These are phyloP conservation scores for Kandelia obovata DNA, from an alignment of 345 rosid genomes.

Conservation along the genomic window DNA sequence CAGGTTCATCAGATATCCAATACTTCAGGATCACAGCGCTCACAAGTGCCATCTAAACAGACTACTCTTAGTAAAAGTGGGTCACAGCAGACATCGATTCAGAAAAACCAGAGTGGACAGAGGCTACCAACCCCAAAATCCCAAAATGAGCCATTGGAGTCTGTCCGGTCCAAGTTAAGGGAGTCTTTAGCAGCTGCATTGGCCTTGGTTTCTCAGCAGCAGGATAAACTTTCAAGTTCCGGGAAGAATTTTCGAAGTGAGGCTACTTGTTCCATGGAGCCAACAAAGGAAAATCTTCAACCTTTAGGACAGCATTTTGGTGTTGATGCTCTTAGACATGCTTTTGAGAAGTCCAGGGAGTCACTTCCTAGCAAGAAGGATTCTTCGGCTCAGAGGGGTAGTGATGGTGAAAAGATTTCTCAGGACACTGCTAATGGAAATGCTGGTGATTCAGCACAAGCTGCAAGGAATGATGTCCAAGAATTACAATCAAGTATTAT, in stretches of 20 bases:
- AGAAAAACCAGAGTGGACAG: constrained; percentile 45
- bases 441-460: constrained; percentile 19
- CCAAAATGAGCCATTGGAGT: constrained; percentile 44
- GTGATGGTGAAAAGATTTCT: constrained; percentile 18
- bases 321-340: constrained; percentile 16
- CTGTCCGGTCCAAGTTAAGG: constrained; percentile 79
- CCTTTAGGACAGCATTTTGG: constrained; percentile 19
- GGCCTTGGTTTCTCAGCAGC: constrained; percentile 53
- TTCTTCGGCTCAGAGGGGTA: constrained; percentile 16
- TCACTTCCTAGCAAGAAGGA: constrained; percentile 23
- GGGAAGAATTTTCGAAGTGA: constrained; percentile 40
- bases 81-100: constrained; percentile 23
- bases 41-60: constrained; percentile 42
- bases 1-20: constrained; percentile 38
- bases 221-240: constrained; percentile 31
- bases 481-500: constrained; percentile 38
- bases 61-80: constrained; percentile 42
- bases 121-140: constrained; percentile 36
- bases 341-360: constrained; percentile 25
- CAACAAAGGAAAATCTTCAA: constrained; percentile 24
- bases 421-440: constrained; percentile 26
- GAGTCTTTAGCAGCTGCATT: constrained; percentile 77
- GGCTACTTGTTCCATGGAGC: constrained; percentile 21
- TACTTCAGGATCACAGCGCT: constrained; percentile 36
- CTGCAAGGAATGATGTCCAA: constrained; percentile 31